Evolutionary conservation across 495 filamentous ascomycete species (phyloP), one percentile per base, ranked within the genome.

Genomic region (Evernia prunastri): DNA sequence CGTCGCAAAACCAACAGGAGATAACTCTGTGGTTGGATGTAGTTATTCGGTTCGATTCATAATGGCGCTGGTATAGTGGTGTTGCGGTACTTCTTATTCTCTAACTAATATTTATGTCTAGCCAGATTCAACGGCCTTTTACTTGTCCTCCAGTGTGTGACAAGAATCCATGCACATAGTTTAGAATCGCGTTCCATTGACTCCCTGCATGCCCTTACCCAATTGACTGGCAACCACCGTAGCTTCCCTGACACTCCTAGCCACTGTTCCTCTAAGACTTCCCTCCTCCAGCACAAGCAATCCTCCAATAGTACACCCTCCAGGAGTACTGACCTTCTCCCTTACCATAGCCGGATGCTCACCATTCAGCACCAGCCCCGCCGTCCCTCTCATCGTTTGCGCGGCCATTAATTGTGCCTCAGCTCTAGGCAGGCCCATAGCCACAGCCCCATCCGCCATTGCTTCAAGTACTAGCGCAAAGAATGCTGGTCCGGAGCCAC

Each of bases 321-420:
- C 89, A 0, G 89, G 89, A 10, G 90, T 92, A 61, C 78, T 84
- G 20, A 93, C 88, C 75, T 90, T 90, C 61, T 93, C 89, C 60
- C 85, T 79, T 57, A 92, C 72, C 51, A 92, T 69, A 9, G 89
- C 89, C 8, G 89, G 89, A 70, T 91, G 89, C 66, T 92, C 88
- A 10, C 89, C 89, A 51, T 78, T 80, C 29, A 89, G 73, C 40
- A 93, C 86, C 64, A 93, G 64, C 0, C 80, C 84, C 2, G 89
- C 86, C 15, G 88, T 82, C n/a, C 89, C 89, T 69, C 82, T 81
- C 71, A 72, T 72, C 27, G 85, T 87, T 77, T 92, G 90, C 33
- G 89, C 89, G 45, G 90, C 89, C 89, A 92, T 92, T 59, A 83
- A 71, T 68, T 86, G 86, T 6, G 89, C 89, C 74, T 92, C 89